Evolutionary conservation across 345 rosid species (phyloP), one percentile per base, ranked within the genome.

Genomic region (Pseudoturritis turrita): DNA sequence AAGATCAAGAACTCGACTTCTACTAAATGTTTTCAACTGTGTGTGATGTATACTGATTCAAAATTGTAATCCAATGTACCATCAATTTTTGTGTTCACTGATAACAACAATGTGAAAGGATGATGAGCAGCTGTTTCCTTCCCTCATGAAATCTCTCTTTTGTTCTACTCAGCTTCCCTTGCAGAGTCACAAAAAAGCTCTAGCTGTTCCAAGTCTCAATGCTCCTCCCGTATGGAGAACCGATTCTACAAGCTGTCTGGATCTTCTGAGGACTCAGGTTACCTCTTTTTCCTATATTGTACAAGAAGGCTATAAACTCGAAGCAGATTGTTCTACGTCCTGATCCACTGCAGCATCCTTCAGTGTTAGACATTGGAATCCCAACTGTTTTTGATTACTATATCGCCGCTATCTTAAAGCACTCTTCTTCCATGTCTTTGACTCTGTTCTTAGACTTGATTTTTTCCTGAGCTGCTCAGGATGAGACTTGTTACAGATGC

Each of bases 401-500:
- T 15, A 33, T 13, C 19, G 17, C 55, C 19, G 43, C 72, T 74
- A 74, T 74, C 72, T 26, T 37, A 58, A 74, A 17, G 60, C 60
- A 57, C 53, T 65, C 52, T 28, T 65, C 51, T 74, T 51, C 68
- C 54, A 40, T 40, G 55, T 50, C 68, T 60, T 74, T 29, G 56
- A 26, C 12, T 39, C 73, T 4, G 78, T 37, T 58, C 72, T 58
- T 37, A 65, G 61, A 73, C 53, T 58, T 55, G 61, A 26, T 62
- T 71, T 62, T 64, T 35, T 9, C 58, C 41, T 13, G 22, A 63
- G 56, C 58, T 73, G 44, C 22, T 46, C 67, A 71, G 72, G 79
- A 64, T 51, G 79, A 60, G 82, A 61, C 64, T 61, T 85, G 75
- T 77, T 77, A 68, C 97, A 94, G 64, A 94, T 61, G 75, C 98